Percentiles rank a stretch among this genome's conserved stretches.
These are phyloP conservation scores for Ustilago loliicola DNA, from an alignment of 1,284 basidiomycete genomes.

Conservation along the genomic window DNA sequence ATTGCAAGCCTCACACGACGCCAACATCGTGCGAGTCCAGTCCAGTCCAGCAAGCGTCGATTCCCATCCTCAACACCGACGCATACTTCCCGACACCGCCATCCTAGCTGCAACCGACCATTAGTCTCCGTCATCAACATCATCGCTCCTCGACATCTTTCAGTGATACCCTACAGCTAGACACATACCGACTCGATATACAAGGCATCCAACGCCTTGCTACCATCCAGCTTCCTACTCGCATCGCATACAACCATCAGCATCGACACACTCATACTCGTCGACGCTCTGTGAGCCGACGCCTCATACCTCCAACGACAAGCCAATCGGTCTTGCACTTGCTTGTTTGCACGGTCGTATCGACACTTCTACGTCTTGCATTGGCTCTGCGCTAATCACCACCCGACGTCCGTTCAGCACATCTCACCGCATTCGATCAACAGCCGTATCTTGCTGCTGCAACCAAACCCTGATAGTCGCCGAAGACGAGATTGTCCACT, in stretches of 20 bases:
- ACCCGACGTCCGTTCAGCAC: constrained; percentile 6
- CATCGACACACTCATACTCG: no score
- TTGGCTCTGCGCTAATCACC: background rate
- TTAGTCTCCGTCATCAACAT: background rate
- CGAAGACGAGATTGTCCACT: constrained; percentile 1
- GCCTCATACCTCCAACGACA: background rate
- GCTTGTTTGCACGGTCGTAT: background rate
- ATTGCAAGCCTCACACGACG: background rate
- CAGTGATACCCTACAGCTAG: background rate
- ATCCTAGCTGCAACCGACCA: background rate
- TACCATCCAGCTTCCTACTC: no score
- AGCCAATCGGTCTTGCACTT: background rate
- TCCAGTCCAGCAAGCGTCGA: background rate
- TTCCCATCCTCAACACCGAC: background rate
- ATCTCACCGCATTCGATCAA: background rate
- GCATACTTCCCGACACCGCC: background rate
- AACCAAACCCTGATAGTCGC: background rate
- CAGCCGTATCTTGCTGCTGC: background rate
- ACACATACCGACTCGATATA: background rate
- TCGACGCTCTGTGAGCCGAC: background rate
- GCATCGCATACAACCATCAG: constrained; percentile 1
- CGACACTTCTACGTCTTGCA: background rate
- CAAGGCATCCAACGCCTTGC: constrained; percentile 1
- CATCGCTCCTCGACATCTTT: background rate
- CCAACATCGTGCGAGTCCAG: background rate